These are phyloP conservation scores for Torrubiellomyces zombiae DNA, from an alignment of 2,329 filamentous ascomycete genomes.

Conservation along the genomic window DNA sequence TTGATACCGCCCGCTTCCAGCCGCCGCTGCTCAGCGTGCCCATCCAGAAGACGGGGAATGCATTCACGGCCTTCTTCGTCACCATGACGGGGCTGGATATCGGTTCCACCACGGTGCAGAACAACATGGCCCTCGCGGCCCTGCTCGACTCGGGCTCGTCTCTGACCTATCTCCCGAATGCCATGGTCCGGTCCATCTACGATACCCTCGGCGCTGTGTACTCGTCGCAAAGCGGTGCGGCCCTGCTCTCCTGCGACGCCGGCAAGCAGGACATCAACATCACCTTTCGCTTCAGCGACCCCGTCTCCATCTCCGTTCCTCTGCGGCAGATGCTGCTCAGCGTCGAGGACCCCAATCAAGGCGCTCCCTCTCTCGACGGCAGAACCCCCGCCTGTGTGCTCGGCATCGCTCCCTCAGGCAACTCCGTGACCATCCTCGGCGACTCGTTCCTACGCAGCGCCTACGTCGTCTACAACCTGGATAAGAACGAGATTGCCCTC, in stretches of 20 bases:
- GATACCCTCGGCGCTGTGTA: constrained; percentile 41
- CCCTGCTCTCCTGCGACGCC: constrained; percentile 45
- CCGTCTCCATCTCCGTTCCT: constrained; percentile 32
- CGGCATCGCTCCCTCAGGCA: constrained; percentile 43
- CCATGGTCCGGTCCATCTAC: constrained; percentile 37
- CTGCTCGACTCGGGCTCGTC: constrained; percentile 57
- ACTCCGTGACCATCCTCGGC: constrained; percentile 44
- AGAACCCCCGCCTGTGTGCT: constrained; percentile 46
- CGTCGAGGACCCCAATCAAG: constrained; percentile 27
- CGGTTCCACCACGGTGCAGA: constrained; percentile 23
- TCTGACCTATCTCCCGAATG: constrained; percentile 48
- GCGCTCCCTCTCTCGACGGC: constrained; percentile 32
- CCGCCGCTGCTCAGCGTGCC: constrained; percentile 51
- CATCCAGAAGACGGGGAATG: constrained; percentile 35
- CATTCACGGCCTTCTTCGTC: constrained; percentile 48
- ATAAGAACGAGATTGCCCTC: constrained; percentile 53
- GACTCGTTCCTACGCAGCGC: constrained; percentile 62
- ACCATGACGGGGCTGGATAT: constrained; percentile 44
- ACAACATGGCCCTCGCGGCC: constrained; percentile 38
- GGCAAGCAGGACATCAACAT: constrained; percentile 23
- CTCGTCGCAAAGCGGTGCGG: constrained; percentile 31
- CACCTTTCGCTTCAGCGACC: constrained; percentile 35
- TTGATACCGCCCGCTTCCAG: constrained; percentile 48
- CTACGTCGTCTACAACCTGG: constrained; percentile 60
- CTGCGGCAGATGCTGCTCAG: constrained; percentile 44